Conservation (phyloP, 345 rosid species). For the Carallia brachiata region DNA sequence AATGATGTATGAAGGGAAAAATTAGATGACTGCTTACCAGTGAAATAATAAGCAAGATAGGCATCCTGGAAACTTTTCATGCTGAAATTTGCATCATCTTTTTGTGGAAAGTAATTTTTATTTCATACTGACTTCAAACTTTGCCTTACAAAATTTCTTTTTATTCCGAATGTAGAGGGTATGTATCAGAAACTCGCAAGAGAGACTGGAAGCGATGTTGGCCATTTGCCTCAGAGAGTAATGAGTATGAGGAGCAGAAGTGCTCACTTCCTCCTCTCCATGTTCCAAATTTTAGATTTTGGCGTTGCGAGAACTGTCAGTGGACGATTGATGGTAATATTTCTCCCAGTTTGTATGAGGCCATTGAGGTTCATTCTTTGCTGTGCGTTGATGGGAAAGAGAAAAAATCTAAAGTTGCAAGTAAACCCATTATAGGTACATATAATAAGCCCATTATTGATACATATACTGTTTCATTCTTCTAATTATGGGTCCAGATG, state of each 20-base stretch:
- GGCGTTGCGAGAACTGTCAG: constrained; percentile 50
- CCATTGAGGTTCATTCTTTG: constrained; percentile 21
- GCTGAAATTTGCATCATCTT: too few species aligned
- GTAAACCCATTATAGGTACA: constrained; percentile 32
- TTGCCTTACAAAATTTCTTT: constrained; percentile 10
- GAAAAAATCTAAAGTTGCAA: constrained; percentile 24
- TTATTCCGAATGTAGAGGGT: constrained; percentile 54
- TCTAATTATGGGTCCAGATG: constrained; percentile 6
- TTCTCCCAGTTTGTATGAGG: constrained; percentile 18
- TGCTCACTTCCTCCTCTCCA: constrained; percentile 47
- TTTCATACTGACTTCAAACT: neutral
- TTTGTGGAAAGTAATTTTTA: too few species aligned
- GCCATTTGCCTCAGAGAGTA: constrained; percentile 50
- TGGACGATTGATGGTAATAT: constrained; percentile 29
- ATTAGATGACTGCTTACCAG: too few species aligned
- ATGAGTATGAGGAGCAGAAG: constrained; percentile 30
- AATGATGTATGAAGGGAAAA: too few species aligned
- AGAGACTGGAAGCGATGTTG: constrained; percentile 46
- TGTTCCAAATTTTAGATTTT: constrained; percentile 53
- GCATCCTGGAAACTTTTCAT: too few species aligned
- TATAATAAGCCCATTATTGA: constrained; percentile 21
- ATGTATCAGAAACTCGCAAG: constrained; percentile 52
- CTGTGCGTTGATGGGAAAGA: constrained; percentile 27
- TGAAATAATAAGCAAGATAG: too few species aligned
- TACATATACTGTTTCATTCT: constrained; percentile 19